phyloP scores from a whole-genome alignment of 352 stramenopile genomes.

The Halophytophthora polymorphica region DNA sequence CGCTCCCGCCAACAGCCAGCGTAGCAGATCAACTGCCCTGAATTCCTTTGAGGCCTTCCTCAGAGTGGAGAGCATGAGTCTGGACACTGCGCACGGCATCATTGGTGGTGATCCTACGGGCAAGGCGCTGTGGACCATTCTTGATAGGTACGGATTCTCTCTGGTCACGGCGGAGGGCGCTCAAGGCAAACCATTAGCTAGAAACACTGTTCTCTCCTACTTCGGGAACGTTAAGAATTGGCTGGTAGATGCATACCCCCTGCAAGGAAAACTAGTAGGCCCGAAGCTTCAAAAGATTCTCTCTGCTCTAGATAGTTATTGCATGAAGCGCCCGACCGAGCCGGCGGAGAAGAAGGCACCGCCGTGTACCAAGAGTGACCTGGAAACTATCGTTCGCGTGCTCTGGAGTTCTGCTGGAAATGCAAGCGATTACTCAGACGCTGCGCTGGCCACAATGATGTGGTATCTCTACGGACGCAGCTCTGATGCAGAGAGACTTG shows the following conservation, averaged over 20 bases:
- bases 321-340: constrained; percentile 1
- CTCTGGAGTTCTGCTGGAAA: not conserved
- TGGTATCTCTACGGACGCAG: constrained; percentile 15
- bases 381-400: constrained; percentile 4
- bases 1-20: no score
- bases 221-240: constrained; percentile 15
- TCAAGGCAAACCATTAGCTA: not conserved
- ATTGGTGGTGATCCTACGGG: no score
- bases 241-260: constrained; percentile 3
- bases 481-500: constrained; percentile 14
- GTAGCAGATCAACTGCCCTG: no score
- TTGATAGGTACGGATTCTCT: no score
- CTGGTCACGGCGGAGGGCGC: no score
- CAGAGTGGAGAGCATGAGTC: no score
- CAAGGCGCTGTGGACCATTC: no score
- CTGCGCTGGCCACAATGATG: constrained; percentile 9
- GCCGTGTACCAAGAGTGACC: constrained; percentile 3
- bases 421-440: constrained; percentile 9
- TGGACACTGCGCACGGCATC: no score
- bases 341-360: not conserved
- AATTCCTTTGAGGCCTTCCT: no score
- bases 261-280: not conserved
- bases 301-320: constrained; percentile 1
- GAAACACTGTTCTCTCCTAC: constrained; percentile 10
- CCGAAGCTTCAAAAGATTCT: constrained; percentile 6